Percentiles rank a stretch among this genome's conserved stretches.
These are phyloP conservation scores for Metarhizium humberi DNA, from an alignment of 2,329 filamentous ascomycete species.

Conservation along the genomic window DNA sequence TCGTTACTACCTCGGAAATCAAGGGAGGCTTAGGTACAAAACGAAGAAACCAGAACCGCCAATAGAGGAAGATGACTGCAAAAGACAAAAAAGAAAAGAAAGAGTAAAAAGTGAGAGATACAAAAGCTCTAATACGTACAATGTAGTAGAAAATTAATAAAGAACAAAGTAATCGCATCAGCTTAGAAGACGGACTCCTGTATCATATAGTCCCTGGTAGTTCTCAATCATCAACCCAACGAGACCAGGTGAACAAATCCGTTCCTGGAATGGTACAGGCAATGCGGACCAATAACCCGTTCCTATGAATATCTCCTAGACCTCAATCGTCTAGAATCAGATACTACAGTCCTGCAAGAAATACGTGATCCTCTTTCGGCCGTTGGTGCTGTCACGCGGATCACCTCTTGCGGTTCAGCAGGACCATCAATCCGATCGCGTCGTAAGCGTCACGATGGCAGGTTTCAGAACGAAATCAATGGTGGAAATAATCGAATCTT, in stretches of 20 bases:
- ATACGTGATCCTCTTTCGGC: background rate
- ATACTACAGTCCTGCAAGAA: conserved; percentile 2
- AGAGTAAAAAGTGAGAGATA: conserved; percentile 23
- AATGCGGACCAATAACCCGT: conserved; percentile 2
- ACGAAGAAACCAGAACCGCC: conserved; percentile 1
- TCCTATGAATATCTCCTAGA: background rate
- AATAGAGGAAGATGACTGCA: conserved; percentile 8
- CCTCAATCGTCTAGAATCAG: conserved; percentile 1
- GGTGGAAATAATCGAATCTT: background rate
- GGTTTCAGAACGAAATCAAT: background rate
- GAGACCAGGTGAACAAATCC: conserved; percentile 2
- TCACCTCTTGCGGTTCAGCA: background rate
- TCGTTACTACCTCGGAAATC: background rate
- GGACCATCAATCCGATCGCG: background rate
- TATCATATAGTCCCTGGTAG: conserved; percentile 3
- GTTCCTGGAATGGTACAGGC: conserved; percentile 4
- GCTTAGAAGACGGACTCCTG: conserved; percentile 3
- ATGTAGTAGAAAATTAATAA: conserved; percentile 1
- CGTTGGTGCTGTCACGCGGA: background rate
- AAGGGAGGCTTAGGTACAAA: conserved; percentile 1
- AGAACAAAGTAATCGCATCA: conserved; percentile 5
- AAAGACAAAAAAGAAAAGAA: conserved; percentile 17
- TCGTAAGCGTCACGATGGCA: background rate
- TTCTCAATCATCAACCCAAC: conserved; percentile 6
- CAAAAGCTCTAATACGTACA: conserved; percentile 46